Conservation (phyloP, 345 rosid species). For the Bruguiera sexangula region DNA sequence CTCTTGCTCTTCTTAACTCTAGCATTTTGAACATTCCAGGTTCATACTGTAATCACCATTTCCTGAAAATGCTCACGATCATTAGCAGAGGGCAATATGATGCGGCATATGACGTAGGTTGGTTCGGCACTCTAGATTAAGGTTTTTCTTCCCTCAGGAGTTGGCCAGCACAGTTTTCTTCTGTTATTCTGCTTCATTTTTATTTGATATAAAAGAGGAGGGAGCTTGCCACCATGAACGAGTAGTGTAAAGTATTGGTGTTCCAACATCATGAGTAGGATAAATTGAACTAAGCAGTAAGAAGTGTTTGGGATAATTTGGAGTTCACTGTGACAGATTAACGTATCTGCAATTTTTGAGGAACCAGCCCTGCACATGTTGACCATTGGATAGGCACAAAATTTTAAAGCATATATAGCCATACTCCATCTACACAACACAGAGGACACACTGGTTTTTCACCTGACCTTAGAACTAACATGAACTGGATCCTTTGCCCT, state of each 20-base stretch:
- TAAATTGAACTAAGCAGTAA: not conserved
- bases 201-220: not conserved
- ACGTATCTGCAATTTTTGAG: no score
- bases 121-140: slow-evolving; percentile 14
- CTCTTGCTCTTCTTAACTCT: not conserved
- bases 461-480: not conserved
- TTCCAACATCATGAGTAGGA: not conserved
- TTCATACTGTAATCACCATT: slow-evolving; percentile 83
- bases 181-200: not conserved
- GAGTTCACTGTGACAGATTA: not conserved
- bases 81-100: slow-evolving; percentile 67
- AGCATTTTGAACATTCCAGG: slow-evolving; percentile 43
- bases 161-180: not conserved
- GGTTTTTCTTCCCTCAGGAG: not conserved
- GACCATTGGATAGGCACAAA: no score
- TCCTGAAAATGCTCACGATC: slow-evolving; percentile 69
- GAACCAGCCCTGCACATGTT: no score
- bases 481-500: not conserved
- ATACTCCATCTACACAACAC: no score
- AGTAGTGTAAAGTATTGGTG: not conserved
- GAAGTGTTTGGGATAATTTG: not conserved
- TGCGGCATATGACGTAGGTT: slow-evolving; percentile 69
- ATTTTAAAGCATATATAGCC: no score
- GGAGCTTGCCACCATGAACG: not conserved
- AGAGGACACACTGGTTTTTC: not conserved